Evolutionary conservation across 768 basidiomycete species (phyloP).

Genomic region (Mycena polygramma): DNA sequence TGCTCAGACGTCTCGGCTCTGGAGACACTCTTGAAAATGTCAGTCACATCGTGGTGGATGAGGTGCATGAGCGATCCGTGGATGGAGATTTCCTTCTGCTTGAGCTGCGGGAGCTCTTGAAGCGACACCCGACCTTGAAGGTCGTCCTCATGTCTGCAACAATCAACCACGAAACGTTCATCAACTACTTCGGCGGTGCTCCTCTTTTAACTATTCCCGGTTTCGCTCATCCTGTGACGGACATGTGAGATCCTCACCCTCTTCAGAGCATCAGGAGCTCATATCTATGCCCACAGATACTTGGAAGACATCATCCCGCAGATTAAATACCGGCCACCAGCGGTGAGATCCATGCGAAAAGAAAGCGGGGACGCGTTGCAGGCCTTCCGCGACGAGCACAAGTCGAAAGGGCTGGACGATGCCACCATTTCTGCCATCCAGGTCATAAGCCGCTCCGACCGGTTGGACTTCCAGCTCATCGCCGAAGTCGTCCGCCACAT

Average conservation of each 20-base stretch:
- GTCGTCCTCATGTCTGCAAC: constrained; percentile 95
- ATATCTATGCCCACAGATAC: constrained; percentile 62
- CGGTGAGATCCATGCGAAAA: constrained; percentile 48
- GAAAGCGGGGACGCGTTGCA: constrained; percentile 61
- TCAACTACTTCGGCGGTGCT: constrained; percentile 84
- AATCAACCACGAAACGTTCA: constrained; percentile 90
- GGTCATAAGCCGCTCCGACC: constrained; percentile 68
- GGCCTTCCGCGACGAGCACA: constrained; percentile 62
- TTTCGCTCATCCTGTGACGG: constrained; percentile 80
- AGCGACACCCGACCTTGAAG: constrained; percentile 74
- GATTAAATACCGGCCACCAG: constrained; percentile 67
- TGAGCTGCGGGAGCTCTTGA: constrained; percentile 82
- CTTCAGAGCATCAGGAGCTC: background rate
- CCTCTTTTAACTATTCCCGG: constrained; percentile 90
- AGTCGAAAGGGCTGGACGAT: constrained; percentile 67
- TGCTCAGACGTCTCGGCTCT: constrained; percentile 80
- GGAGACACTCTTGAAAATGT: constrained; percentile 79
- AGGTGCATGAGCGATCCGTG: constrained; percentile 94
- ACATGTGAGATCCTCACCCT: constrained; percentile 63
- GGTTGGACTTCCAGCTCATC: constrained; percentile 82
- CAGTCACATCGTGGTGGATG: constrained; percentile 91
- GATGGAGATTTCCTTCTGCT: constrained; percentile 92
- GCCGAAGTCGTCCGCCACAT: constrained; percentile 76
- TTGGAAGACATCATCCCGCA: constrained; percentile 82
- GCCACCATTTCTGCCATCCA: constrained; percentile 67